Evolutionary conservation across 176 grass and related monocot genomes (phyloP).

Genomic region (Luzula sylvatica): DNA sequence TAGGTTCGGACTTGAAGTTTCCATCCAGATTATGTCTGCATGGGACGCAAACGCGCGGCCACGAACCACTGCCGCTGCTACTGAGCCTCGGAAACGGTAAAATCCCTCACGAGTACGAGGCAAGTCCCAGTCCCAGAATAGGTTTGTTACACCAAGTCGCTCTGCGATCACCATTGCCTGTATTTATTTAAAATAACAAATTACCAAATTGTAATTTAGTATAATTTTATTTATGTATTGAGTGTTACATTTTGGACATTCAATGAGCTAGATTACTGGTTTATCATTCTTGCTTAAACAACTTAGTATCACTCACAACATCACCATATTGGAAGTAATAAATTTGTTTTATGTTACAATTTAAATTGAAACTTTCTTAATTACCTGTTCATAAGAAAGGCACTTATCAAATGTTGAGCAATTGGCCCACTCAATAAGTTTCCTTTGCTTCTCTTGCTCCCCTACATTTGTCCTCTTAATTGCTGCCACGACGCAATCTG

Average conservation of each 20-base stretch:
- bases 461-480: constrained; percentile 25
- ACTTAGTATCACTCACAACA: too few species aligned
- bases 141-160: constrained; percentile 30
- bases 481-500: constrained; percentile 44
- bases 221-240: too few species aligned
- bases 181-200: neutral
- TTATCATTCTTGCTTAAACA: too few species aligned
- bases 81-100: constrained; percentile 76
- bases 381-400: constrained; percentile 38
- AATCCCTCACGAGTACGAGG: constrained; percentile 82
- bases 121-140: constrained; percentile 95
- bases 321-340: too few species aligned
- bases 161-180: constrained; percentile 49
- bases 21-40: constrained; percentile 90
- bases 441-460: constrained; percentile 42
- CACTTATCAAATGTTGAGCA: constrained; percentile 40
- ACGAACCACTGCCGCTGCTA: constrained; percentile 57
- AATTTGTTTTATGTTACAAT: too few species aligned
- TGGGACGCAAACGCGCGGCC: constrained; percentile 58
- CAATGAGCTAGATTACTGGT: too few species aligned
- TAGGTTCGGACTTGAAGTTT: constrained; percentile 83
- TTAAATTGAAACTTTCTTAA: neutral
- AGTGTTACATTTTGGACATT: too few species aligned
- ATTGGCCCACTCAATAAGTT: constrained; percentile 44
- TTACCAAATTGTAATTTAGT: too few species aligned